Base-by-base conservation (phyloP, 1,284 basidiomycete genomes). In the Irpex rosettiformis region DNA sequence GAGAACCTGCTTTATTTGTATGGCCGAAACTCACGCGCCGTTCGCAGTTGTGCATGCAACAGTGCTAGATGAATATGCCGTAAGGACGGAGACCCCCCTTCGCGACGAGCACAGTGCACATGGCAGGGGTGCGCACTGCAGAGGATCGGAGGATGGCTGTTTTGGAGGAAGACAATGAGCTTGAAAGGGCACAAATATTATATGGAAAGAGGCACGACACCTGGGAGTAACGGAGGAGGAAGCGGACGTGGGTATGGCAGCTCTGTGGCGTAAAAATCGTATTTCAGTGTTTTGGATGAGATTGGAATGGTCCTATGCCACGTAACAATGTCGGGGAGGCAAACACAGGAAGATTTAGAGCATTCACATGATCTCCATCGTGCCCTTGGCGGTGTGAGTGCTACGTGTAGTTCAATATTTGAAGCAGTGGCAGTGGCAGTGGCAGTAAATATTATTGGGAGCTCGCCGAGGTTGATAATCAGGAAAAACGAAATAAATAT, bases 271-370 rank as follows among this genome's bases (percentile, higher is more conserved):
- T 45, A 8, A 11, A 45, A 37, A 16, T 11, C n/a, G 43, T 45
- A 22, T 22, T 45, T n/a, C 43, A 8, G 21, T 11, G 43, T 18
- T 8, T n/a, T n/a, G 43, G 16, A 37, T 37, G 33, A 48, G 47
- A 11, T 28, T 24, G 22, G 51, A 29, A 24, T 52, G 21, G 51
- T 29, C 24, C 51, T 18, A 24, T 54, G 27, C 51, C 55, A 56
- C 55, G 55, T 56, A 56, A 56, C 37, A n/a, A 33, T 21, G 45
- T 48, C 48, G 45, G 33, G 24, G 30, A 40, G 29, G 22, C 22
- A 11, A 29, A n/a, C n/a, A 24, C n/a, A 25, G 16, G 11, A 18
- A 28, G 40, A 45, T 7, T 8, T 11, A 22, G 43, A 8, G 13
- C 13, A 18, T 37, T 37, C 43, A 45, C 43, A 45, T 45, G 43